Conservation (phyloP, 805 yeast genomes). For the Ogataea naganishii region DNA sequence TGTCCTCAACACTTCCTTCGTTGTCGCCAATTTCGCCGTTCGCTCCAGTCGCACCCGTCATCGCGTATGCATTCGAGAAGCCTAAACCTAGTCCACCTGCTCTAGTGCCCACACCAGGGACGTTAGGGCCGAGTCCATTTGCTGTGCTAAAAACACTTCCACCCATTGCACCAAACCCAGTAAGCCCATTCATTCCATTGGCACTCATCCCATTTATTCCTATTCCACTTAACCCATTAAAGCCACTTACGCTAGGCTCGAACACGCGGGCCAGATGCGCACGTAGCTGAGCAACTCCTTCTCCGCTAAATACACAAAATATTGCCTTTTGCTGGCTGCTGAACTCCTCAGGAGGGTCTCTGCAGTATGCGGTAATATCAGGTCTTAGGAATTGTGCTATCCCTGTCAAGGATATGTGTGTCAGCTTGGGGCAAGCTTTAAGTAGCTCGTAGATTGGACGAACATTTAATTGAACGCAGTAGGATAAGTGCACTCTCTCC, state of each 20-base stretch:
- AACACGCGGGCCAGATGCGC: conserved; percentile 43
- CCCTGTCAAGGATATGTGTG: conserved; percentile 90
- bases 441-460: conserved; percentile 71
- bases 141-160: no score
- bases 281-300: conserved; percentile 73
- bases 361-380: conserved; percentile 79
- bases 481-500: conserved; percentile 89
- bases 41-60: no score
- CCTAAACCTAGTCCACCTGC: no score
- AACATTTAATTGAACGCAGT: conserved; percentile 73
- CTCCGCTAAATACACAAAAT: conserved; percentile 91
- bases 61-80: no score
- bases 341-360: conserved; percentile 90
- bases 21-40: no score
- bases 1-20: no score
- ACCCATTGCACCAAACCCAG: no score
- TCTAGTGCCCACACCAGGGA: no score
- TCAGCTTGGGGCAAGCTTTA: conserved; percentile 73
- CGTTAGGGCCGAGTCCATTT: no score
- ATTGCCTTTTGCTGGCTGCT: conserved; percentile 75
- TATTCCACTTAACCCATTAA: conserved; percentile 16
- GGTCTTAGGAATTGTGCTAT: conserved; percentile 80
- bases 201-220: no score
- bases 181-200: no score
- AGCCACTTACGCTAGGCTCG: conserved; percentile 22